Evolutionary conservation across 805 yeast species (phyloP), one percentile per base, ranked within the genome.

Genomic region (Torulaspora franciscae): DNA sequence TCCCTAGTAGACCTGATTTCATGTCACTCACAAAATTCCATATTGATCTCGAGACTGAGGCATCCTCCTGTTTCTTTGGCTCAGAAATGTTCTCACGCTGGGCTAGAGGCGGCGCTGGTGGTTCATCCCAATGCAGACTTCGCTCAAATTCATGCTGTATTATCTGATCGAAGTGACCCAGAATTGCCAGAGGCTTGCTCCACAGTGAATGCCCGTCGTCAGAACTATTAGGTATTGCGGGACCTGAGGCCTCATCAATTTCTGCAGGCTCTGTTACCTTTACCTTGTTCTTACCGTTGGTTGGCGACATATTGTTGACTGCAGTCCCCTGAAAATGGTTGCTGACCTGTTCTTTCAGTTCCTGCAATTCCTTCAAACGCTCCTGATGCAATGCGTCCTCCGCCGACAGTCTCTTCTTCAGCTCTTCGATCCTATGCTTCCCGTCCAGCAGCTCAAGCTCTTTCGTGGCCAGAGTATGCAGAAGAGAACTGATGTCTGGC

Each of bases 381-480:
- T 54, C 65, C 37, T 81, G 74, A 27, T 82, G 65, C 35, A 67
- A 68, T 40, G 72, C 75, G 40, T 81, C 70, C 43, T 80, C 85
- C 37, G 59, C 51, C 44, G 72, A 76, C 36, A 76, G 68, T 4
- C 66, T 61, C 26, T 68, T 59, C 40, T 77, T 72, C 55, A 83
- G 47, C 17, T 68, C 72, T 34, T 72, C 73, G 22, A 81, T 72
- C 37, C 70, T 67, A 51, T 78, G 81, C 50, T 79, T 81, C 34
- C 82, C 62, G 52, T 83, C 89, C 40, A 83, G 73, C 24, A 83
- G 68, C 22, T 75, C 76, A 76, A 81, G 76, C 58, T 84, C 93
- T 56, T 81, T 83, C 32, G 77, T 67, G 0, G 91, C 91, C 36
- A 84, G 64, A 7, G 73, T 65, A 49, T 86, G 71, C 39, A 83